Evolutionary conservation across 202 grass and related monocot genomes (phyloP), one percentile per base, ranked within the genome.

Genomic region (Zoysia matrella): DNA sequence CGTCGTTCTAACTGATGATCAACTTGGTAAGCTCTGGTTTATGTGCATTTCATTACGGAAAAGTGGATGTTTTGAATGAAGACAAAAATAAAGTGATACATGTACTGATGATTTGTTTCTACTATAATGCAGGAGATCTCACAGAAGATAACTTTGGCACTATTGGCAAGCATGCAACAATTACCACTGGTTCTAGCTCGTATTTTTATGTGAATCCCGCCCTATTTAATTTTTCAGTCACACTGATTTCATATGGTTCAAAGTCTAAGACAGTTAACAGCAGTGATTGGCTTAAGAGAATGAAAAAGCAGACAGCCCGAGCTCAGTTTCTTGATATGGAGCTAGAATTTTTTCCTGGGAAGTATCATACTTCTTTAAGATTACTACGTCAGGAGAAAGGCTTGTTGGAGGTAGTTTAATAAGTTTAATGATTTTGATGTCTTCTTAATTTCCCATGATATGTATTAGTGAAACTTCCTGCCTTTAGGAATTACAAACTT

Each of bases 181-280:
- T 96, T 85, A 39, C 78, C 47, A 88, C 77, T 77, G 90, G 88
- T 84, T 89, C 86, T 80, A 92, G 81, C 83, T 75, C 93, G 85
- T 93, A 87, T 87, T 96, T 96, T 71, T 93, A 96, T 89, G 88
- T 86, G 75, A 93, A 96, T 72, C 93, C 90, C 69, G 75, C 83
- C 72, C 71, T 77, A 70, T 91, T 96, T 79, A 81, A 80, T 73
- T 90, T 93, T 55, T 91, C 80, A 51, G 88, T 93, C 58, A 87
- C 86, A 73, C 74, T 96, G 61, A 83, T 91, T 81, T 82, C 86
- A 64, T 80, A 92, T 82, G 83, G 81, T 82, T 91, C 88, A 66
- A 96, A 89, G 80, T 91, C 85, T 76, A 87, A 91, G 86, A 46
- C 84, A 74, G 80, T 92, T 70, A 89, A 89, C 83, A 96, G 83